These are phyloP conservation scores for Tetramitus jugosus DNA, from an alignment of 208 protist species.

Conservation along the genomic window DNA sequence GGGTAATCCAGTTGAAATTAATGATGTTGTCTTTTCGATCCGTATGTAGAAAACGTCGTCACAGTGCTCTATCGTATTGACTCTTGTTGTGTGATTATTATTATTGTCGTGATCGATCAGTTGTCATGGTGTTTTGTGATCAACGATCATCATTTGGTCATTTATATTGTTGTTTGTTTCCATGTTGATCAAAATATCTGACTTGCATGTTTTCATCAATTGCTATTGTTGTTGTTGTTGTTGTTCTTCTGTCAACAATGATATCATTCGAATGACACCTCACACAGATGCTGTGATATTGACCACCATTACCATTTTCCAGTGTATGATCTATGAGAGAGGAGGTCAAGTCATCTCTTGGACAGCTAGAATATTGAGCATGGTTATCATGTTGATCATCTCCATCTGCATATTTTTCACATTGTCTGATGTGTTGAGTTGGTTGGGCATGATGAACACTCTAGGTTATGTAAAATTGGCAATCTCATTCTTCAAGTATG, in stretches of 20 bases:
- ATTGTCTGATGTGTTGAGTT: conserved; percentile 1
- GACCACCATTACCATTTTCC: conserved; percentile 40
- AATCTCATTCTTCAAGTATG: conserved; percentile 33
- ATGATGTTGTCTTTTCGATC: conserved; percentile 58
- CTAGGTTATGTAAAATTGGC: conserved; percentile 36
- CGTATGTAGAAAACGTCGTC: too few relatives aligned
- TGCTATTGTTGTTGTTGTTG: too few relatives aligned
- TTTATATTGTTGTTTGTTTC: too few relatives aligned
- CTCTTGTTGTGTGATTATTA: too few relatives aligned
- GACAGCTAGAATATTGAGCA: not conserved
- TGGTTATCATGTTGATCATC: not conserved
- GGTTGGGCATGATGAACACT: conserved; percentile 28
- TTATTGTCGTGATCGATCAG: too few relatives aligned
- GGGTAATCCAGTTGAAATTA: conserved; percentile 45
- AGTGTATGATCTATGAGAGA: conserved; percentile 47
- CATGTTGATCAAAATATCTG: too few relatives aligned
- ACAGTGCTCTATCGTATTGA: conserved; percentile 47
- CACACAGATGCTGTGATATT: conserved; percentile 14
- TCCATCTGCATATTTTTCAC: conserved; percentile 12
- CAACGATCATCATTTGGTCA: too few relatives aligned
- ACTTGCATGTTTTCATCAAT: too few relatives aligned
- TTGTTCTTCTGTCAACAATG: too few relatives aligned
- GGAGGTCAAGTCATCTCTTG: conserved; percentile 39
- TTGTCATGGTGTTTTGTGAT: too few relatives aligned
- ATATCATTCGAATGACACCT: too few relatives aligned